These are phyloP conservation scores for Talaromyces nanjingensis DNA, from an alignment of 495 filamentous ascomycete genomes.

Conservation along the genomic window DNA sequence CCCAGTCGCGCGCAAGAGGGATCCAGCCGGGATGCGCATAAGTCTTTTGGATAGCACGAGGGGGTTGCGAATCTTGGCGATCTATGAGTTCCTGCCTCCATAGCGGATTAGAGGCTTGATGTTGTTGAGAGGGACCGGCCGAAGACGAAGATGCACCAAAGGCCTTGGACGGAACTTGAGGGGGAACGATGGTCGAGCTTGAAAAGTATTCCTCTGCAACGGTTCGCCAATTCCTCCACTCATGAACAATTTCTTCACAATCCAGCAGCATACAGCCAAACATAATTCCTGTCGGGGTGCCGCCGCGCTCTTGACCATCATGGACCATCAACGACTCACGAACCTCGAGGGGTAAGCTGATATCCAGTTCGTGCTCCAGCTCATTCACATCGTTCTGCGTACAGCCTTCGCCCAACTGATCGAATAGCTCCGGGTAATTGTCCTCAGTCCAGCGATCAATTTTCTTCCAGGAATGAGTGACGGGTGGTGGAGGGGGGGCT, in stretches of 20 bases:
- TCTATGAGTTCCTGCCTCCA: conserved; percentile 84
- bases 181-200: conserved; percentile 45
- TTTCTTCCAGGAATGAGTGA: conserved; percentile 82
- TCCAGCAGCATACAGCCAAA: conserved; percentile 94
- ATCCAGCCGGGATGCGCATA: conserved; percentile 97
- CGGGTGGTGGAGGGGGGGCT: conserved; percentile 79
- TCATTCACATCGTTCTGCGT: conserved; percentile 96
- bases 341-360: conserved; percentile 87
- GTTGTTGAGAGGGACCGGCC: conserved; percentile 40
- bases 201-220: conserved; percentile 85
- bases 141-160: conserved; percentile 56
- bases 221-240: conserved; percentile 93
- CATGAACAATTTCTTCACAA: conserved; percentile 96
- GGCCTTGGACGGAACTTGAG: conserved; percentile 57
- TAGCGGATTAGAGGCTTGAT: conserved; percentile 45
- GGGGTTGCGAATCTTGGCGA: conserved; percentile 82
- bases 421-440: conserved; percentile 88
- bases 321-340: conserved; percentile 86
- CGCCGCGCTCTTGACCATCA: conserved; percentile 93
- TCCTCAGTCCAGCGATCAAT: conserved; percentile 93
- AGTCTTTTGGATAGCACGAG: conserved; percentile 78
- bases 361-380: conserved; percentile 91
- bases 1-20: conserved; percentile 93
- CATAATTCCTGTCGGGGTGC: conserved; percentile 83
- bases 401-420: conserved; percentile 85